Percentiles rank a stretch among this genome's conserved stretches.
These are phyloP conservation scores for Clavariopsis aquatica DNA, from an alignment of 495 filamentous ascomycete genomes.

Conservation along the genomic window DNA sequence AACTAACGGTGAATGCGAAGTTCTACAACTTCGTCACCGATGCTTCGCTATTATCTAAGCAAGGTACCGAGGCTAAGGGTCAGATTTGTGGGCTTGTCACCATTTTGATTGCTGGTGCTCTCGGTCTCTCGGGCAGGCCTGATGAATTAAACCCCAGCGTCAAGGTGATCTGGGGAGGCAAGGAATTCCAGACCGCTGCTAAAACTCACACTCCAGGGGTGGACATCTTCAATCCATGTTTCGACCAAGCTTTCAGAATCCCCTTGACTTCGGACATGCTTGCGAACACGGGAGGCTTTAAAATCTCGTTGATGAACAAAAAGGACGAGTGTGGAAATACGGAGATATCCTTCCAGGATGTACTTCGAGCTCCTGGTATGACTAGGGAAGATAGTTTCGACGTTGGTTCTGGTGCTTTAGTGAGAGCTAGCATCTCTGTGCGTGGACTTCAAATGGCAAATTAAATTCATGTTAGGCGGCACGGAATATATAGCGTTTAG, in stretches of 20 bases:
- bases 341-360: constrained; percentile 46
- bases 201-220: constrained; percentile 46
- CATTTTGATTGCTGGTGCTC: constrained; percentile 45
- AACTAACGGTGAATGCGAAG: constrained; percentile 42
- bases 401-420: constrained; percentile 42
- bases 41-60: constrained; percentile 36
- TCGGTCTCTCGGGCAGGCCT: constrained; percentile 42
- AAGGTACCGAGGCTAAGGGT: constrained; percentile 24
- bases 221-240: constrained; percentile 51
- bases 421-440: constrained; percentile 42
- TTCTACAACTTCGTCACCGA: constrained; percentile 46
- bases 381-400: constrained; percentile 43
- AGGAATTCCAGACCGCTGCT: constrained; percentile 44
- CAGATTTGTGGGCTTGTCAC: constrained; percentile 43
- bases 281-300: constrained; percentile 34
- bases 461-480: too few relatives aligned
- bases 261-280: constrained; percentile 43
- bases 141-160: constrained; percentile 49
- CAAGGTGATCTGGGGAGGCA: constrained; percentile 44
- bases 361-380: constrained; percentile 43
- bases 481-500: too few relatives aligned
- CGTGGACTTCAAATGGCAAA: constrained; percentile 30
- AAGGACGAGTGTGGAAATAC: constrained; percentile 41
- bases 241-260: constrained; percentile 46
- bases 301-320: constrained; percentile 45